Evolutionary conservation across 331 rosid genomes (phyloP).

Genomic region (Quercus tomentella): DNA sequence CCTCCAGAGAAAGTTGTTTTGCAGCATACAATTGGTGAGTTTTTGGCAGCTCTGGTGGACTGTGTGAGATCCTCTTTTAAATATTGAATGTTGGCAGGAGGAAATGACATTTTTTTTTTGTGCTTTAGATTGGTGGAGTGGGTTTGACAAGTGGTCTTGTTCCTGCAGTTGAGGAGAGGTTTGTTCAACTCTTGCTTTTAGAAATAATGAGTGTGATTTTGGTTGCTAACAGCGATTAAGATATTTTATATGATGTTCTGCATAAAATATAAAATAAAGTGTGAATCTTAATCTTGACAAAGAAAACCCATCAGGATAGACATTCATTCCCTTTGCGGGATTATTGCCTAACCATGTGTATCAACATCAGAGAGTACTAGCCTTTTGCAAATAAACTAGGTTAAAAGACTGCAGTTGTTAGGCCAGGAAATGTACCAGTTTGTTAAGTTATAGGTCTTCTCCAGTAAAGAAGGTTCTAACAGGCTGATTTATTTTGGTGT

Average conservation of each 20-base stretch:
- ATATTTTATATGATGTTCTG: not conserved
- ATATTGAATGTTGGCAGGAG: constrained; percentile 18
- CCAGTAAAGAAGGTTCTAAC: too few relatives aligned
- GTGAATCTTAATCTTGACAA: not conserved
- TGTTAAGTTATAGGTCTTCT: too few relatives aligned
- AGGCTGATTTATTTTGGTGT: not conserved
- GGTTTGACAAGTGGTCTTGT: constrained; percentile 81
- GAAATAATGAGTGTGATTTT: not conserved
- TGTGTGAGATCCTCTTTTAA: constrained; percentile 16
- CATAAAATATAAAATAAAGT: too few relatives aligned
- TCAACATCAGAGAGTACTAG: too few relatives aligned
- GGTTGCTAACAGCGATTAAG: constrained; percentile 1
- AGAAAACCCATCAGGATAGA: not conserved
- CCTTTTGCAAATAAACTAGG: not conserved
- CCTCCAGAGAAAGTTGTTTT: constrained; percentile 89
- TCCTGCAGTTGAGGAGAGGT: constrained; percentile 94
- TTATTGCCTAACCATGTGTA: too few relatives aligned
- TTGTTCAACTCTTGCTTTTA: constrained; percentile 26
- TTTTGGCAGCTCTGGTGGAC: constrained; percentile 15
- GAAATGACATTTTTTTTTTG: constrained; percentile 27
- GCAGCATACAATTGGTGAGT: constrained; percentile 95
- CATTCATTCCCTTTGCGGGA: not conserved
- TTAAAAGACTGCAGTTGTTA: not conserved
- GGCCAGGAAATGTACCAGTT: too few relatives aligned
- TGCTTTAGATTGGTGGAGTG: constrained; percentile 85